Percentiles rank a stretch among this genome's conserved stretches.
phyloP scores from a whole-genome alignment of 1,284 basidiomycete species.

The Waitea zeae region DNA sequence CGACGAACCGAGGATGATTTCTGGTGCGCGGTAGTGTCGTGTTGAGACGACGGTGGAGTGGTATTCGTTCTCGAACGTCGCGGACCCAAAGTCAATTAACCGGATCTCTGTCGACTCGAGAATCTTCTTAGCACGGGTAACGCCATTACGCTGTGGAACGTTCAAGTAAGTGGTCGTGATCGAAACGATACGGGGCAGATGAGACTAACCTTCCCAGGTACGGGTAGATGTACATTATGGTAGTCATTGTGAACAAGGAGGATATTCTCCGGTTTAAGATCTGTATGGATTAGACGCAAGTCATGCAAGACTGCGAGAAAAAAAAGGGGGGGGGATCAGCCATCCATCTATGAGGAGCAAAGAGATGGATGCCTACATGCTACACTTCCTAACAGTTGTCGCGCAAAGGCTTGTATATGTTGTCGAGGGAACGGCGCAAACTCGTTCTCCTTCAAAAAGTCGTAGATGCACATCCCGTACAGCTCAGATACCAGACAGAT shows the following conservation, averaged over 20 bases:
- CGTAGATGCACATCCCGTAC: constrained; percentile 95
- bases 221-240: constrained; percentile 34
- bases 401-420: constrained; percentile 94
- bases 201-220: constrained; percentile 34
- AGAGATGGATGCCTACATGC: constrained; percentile 51
- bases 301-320: constrained; percentile 67
- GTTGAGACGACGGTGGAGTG: constrained; percentile 97
- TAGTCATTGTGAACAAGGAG: constrained; percentile 82
- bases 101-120: constrained; percentile 85
- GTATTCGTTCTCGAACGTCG: constrained; percentile 96
- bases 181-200: too few species aligned
- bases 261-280: constrained; percentile 98
- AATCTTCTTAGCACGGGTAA: constrained; percentile 51
- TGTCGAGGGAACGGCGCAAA: constrained; percentile 92
- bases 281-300: constrained; percentile 88
- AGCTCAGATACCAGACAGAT: constrained; percentile 97
- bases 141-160: constrained; percentile 45
- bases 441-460: constrained; percentile 96
- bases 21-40: constrained; percentile 95
- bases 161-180: constrained; percentile 7
- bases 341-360: too few species aligned
- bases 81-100: constrained; percentile 97
- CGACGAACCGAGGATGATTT: constrained; percentile 86
- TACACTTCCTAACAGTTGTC: constrained; percentile 84
- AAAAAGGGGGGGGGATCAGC: constrained; percentile 6